These are phyloP conservation scores for Globisporangium megalacanthum DNA, from an alignment of 352 stramenopile genomes.

Conservation along the genomic window DNA sequence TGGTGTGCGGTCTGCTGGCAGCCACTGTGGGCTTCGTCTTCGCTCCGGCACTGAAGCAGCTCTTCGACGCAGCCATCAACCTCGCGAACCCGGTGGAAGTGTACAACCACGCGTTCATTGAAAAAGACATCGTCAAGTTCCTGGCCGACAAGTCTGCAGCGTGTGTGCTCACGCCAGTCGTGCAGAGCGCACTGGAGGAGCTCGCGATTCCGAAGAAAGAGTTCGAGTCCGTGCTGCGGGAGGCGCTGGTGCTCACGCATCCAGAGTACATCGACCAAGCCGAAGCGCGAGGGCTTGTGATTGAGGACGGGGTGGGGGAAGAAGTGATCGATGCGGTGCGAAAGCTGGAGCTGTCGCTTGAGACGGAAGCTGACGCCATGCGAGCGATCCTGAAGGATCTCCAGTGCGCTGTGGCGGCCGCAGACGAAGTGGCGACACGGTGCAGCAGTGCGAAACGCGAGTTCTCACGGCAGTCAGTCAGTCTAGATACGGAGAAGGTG, in stretches of 20 bases:
- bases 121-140: conserved; percentile 9
- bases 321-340: neutral
- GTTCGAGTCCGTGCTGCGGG: too few relatives aligned
- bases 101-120: conserved; percentile 12
- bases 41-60: conserved; percentile 19
- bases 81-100: conserved; percentile 20
- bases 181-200: too few relatives aligned
- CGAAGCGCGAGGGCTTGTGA: too few relatives aligned
- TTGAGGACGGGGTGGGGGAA: neutral
- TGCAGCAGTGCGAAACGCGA: too few relatives aligned
- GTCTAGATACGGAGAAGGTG: neutral
- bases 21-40: conserved; percentile 18
- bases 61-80: conserved; percentile 20
- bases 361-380: neutral
- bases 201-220: too few relatives aligned
- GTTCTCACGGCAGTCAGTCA: too few relatives aligned
- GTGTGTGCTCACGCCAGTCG: too few relatives aligned
- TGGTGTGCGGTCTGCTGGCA: conserved; percentile 16
- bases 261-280: too few relatives aligned
- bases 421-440: neutral
- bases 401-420: neutral
- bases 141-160: neutral
- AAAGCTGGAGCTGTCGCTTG: neutral
- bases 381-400: neutral
- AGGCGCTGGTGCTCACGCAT: too few relatives aligned